These are phyloP conservation scores for Zygosaccharomyces pseudorouxii DNA, from an alignment of 805 yeast species.

Conservation along the genomic window DNA sequence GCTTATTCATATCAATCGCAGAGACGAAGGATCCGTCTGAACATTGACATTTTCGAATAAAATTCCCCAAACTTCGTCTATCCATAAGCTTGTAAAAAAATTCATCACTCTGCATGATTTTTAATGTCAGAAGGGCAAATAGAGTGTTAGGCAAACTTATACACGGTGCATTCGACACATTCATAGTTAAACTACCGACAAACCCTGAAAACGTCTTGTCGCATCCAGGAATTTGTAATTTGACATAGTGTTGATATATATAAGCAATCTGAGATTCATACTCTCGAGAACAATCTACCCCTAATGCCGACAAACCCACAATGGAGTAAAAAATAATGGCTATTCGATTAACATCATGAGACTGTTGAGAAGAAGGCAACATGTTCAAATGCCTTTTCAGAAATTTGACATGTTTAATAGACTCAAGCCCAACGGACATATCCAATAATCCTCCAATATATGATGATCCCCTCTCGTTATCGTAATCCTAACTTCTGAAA, in stretches of 20 bases:
- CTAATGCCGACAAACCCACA: slow-evolving; percentile 42
- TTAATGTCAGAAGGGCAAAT: slow-evolving; percentile 56
- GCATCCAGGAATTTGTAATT: slow-evolving; percentile 32
- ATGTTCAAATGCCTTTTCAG: slow-evolving; percentile 47
- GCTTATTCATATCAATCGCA: slow-evolving; percentile 30
- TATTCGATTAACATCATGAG: slow-evolving; percentile 64
- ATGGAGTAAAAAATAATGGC: slow-evolving; percentile 69
- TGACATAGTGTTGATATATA: slow-evolving; percentile 22
- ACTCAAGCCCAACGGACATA: neutral
- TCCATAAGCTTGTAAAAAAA: slow-evolving; percentile 38
- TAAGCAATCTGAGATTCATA: slow-evolving; percentile 32
- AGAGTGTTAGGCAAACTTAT: slow-evolving; percentile 72
- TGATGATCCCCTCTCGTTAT: neutral
- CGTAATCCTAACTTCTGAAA: neutral
- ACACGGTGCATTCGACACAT: slow-evolving; percentile 23
- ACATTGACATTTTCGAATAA: slow-evolving; percentile 58
- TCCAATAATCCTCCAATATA: neutral
- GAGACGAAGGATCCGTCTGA: slow-evolving; percentile 57
- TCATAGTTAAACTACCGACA: slow-evolving; percentile 20
- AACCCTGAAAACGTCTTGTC: slow-evolving; percentile 28
- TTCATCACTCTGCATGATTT: slow-evolving; percentile 48
- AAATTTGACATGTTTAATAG: slow-evolving; percentile 38
- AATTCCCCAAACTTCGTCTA: slow-evolving; percentile 42
- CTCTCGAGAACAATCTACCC: slow-evolving; percentile 26
- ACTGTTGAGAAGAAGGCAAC: slow-evolving; percentile 52